phyloP scores from a whole-genome alignment of 108 stramenopile genomes.

The Skeletonema potamos region DNA sequence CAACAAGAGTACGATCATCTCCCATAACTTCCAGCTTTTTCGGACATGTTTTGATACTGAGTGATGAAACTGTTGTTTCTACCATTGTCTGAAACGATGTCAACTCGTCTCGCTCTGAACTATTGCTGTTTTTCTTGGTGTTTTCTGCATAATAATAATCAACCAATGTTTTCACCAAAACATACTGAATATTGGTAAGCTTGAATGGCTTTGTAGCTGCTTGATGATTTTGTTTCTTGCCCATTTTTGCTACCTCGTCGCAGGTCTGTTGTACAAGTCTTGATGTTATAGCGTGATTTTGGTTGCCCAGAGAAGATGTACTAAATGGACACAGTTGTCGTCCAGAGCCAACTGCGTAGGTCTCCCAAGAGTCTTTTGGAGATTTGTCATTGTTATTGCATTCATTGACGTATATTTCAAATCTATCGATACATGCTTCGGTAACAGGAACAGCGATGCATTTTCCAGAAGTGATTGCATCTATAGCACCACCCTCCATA shows the following conservation, averaged over 20 bases:
- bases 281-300: background rate
- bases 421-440: conserved; percentile 3
- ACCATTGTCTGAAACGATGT: conserved; percentile 6
- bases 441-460: conserved; percentile 44
- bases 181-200: conserved; percentile 26
- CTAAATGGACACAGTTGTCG: conserved; percentile 34
- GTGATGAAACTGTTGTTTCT: conserved; percentile 20
- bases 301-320: conserved; percentile 37
- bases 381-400: conserved; percentile 27
- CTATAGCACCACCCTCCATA: background rate
- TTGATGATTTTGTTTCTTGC: conserved; percentile 13
- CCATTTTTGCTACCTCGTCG: background rate
- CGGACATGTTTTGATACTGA: conserved; percentile 39
- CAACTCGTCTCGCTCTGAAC: background rate
- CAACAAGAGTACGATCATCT: conserved; percentile 76
- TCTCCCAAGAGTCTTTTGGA: background rate
- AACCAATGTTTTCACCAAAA: conserved; percentile 19
- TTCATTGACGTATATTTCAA: conserved; percentile 10
- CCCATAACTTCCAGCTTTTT: conserved; percentile 70
- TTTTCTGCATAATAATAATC: conserved; percentile 1
- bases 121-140: background rate
- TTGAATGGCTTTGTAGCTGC: background rate
- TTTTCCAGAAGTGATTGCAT: conserved; percentile 2
- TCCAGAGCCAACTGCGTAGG: conserved; percentile 17
- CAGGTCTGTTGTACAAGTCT: conserved; percentile 1